These are phyloP conservation scores for Venustampulla echinocandica DNA, from an alignment of 495 filamentous ascomycete species.

Conservation along the genomic window DNA sequence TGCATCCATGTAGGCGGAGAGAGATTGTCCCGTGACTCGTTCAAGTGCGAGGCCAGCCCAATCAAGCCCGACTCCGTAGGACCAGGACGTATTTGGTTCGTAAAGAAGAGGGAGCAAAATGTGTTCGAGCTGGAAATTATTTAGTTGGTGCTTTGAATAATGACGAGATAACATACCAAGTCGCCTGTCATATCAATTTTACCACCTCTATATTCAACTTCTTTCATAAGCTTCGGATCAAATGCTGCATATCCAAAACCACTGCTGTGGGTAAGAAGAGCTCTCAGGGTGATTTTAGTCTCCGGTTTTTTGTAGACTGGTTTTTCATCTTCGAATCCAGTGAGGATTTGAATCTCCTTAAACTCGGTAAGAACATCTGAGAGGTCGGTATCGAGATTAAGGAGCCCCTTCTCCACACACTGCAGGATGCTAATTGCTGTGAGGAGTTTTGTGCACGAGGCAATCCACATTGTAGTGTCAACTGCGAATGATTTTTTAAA, in stretches of 20 bases:
- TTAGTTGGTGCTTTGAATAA: background rate
- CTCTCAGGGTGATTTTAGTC: constrained; percentile 38
- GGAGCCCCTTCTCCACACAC: constrained; percentile 32
- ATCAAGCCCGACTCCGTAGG: background rate
- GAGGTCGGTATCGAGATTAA: constrained; percentile 32
- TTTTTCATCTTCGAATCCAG: constrained; percentile 10
- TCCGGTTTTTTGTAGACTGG: constrained; percentile 37
- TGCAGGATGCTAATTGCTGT: constrained; percentile 32
- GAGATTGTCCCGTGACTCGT: no score
- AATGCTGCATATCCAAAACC: constrained; percentile 9
- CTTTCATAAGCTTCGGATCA: no score
- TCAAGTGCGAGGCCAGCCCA: no score
- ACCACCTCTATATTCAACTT: no score
- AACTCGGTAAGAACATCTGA: constrained; percentile 29
- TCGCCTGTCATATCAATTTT: no score
- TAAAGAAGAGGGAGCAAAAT: no score
- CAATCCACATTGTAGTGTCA: no score
- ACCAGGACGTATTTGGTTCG: background rate
- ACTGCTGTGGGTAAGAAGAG: constrained; percentile 4
- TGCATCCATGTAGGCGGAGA: background rate
- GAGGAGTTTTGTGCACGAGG: constrained; percentile 26
- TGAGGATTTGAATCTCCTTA: constrained; percentile 12
- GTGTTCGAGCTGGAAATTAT: background rate
- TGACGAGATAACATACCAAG: background rate
- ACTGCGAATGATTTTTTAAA: no score